These are phyloP conservation scores for Escallonia rubra DNA, from an alignment of 129 eudicot species.

Conservation along the genomic window DNA sequence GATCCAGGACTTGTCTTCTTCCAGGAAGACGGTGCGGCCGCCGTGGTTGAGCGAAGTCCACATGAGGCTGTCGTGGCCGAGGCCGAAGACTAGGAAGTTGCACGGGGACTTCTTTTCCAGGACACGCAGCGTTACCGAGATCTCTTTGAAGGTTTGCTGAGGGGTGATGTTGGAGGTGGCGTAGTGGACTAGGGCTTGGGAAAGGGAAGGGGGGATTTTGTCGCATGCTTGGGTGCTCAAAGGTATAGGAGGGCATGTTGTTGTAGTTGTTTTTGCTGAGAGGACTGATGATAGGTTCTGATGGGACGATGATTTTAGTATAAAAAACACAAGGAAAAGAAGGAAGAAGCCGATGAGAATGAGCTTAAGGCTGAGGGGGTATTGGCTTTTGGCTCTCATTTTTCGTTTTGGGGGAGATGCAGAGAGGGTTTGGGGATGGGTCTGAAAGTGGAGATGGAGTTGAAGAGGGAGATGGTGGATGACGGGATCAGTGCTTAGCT, in stretches of 20 bases:
- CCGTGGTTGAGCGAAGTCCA: constrained; percentile 74
- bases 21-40: constrained; percentile 71
- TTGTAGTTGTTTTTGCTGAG: background rate
- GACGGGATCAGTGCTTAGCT: too few species aligned
- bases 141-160: constrained; percentile 76
- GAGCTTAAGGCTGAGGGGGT: constrained; percentile 52
- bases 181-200: constrained; percentile 75
- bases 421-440: too few species aligned
- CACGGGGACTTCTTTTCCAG: constrained; percentile 72
- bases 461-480: too few species aligned
- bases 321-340: constrained; percentile 56
- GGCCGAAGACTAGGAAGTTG: constrained; percentile 77
- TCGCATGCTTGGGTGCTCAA: constrained; percentile 27
- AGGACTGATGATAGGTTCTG: constrained; percentile 2
- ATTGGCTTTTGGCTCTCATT: constrained; percentile 72
- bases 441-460: too few species aligned
- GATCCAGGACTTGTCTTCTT: constrained; percentile 84
- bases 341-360: constrained; percentile 34
- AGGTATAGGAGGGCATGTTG: constrained; percentile 29
- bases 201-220: constrained; percentile 66
- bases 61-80: constrained; percentile 92
- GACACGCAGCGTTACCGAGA: constrained; percentile 53
- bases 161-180: constrained; percentile 91
- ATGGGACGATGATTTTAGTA: constrained; percentile 52
- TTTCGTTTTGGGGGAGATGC: background rate